Evolutionary conservation across 331 rosid species (phyloP).

Genomic region (Erythrophleum ivorense): DNA sequence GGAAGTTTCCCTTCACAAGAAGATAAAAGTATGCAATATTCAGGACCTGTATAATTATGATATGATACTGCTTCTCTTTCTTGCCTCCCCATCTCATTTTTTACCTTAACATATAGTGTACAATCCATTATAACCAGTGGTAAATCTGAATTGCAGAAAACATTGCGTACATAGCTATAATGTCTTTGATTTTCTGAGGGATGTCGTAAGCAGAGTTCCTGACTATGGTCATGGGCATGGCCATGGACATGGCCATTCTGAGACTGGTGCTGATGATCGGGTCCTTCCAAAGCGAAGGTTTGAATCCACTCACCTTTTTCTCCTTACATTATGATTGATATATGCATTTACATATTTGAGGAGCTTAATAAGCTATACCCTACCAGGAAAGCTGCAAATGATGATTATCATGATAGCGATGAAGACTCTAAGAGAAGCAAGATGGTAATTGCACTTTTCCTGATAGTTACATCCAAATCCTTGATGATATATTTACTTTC

Average conservation of each 20-base stretch:
- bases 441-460: constrained; percentile 63
- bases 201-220: constrained; percentile 93
- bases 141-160: constrained; percentile 70
- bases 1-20: neutral
- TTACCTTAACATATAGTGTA: neutral
- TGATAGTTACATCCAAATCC: constrained; percentile 11
- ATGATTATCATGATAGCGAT: constrained; percentile 81
- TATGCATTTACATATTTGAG: constrained; percentile 20
- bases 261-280: constrained; percentile 79
- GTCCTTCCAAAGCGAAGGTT: constrained; percentile 75
- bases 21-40: constrained; percentile 4
- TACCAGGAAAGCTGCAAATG: constrained; percentile 81
- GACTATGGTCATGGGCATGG: constrained; percentile 60
- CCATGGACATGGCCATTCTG: constrained; percentile 92
- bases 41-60: neutral
- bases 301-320: constrained; percentile 20
- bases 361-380: constrained; percentile 21
- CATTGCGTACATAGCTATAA: constrained; percentile 86
- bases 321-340: constrained; percentile 20
- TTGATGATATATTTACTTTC: neutral
- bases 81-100: neutral
- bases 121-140: constrained; percentile 33
- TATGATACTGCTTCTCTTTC: constrained; percentile 27
- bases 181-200: constrained; percentile 98
- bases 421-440: constrained; percentile 89